These are phyloP conservation scores for Phytophthora sp. DNA, from an alignment of 352 stramenopile genomes.

Conservation along the genomic window DNA sequence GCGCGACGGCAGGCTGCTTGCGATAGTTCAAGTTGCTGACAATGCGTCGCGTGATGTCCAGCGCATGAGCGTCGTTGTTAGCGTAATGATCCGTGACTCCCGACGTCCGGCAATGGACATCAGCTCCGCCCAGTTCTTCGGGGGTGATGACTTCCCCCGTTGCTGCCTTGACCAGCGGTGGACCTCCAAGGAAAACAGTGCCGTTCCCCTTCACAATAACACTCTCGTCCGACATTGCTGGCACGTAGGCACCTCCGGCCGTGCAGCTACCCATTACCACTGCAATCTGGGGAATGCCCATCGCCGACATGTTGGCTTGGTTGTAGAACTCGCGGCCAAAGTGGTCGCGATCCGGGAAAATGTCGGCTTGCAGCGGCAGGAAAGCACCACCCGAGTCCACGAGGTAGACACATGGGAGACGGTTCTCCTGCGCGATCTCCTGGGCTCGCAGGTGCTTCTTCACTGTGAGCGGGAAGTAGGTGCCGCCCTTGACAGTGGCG, in stretches of 20 bases:
- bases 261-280: constrained; percentile 98
- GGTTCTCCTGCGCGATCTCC: constrained; percentile 96
- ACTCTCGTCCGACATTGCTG: constrained; percentile 98
- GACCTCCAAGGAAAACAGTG: constrained; percentile 97
- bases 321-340: constrained; percentile 99
- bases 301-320: constrained; percentile 95
- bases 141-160: constrained; percentile 97
- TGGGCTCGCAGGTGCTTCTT: constrained; percentile 97
- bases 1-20: constrained; percentile 41
- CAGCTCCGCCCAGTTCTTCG: constrained; percentile 95
- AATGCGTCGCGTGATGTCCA: constrained; percentile 91
- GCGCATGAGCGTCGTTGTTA: constrained; percentile 95
- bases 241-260: constrained; percentile 96
- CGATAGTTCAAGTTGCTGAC: constrained; percentile 91
- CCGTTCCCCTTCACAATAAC: constrained; percentile 97
- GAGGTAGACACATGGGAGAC: constrained; percentile 97
- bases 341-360: constrained; percentile 97
- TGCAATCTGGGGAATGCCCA: constrained; percentile 96
- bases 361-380: constrained; percentile 95
- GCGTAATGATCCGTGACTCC: constrained; percentile 98
- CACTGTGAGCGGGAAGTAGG: constrained; percentile 98
- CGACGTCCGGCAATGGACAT: constrained; percentile 91
- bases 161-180: constrained; percentile 97
- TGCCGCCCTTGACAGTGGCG: constrained; percentile 98
- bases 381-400: constrained; percentile 96